A percentile compares a stretch with the other conserved stretches of the same genome.
phyloP scores from a whole-genome alignment of 257 asterid species.

The Capsicum chinense region DNA sequence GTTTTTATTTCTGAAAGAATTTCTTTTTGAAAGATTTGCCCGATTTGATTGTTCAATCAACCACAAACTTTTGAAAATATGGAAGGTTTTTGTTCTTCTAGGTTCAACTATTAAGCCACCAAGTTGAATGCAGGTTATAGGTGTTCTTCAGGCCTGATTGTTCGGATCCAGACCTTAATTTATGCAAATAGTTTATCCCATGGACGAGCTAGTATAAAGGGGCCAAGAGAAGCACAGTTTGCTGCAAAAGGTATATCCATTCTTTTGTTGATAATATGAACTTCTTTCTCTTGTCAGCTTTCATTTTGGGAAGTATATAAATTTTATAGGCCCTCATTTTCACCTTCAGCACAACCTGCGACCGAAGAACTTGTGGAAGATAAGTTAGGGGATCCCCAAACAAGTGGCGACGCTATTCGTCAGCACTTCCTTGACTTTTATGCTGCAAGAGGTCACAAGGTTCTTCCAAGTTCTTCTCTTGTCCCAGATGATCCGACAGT shows the following conservation, averaged over 20 bases:
- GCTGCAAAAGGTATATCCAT: constrained; percentile 53
- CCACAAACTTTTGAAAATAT: background rate
- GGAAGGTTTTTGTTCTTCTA: background rate
- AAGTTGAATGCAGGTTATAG: constrained; percentile 50
- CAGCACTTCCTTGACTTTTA: constrained; percentile 78
- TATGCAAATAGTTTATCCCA: constrained; percentile 45
- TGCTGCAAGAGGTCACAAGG: constrained; percentile 78
- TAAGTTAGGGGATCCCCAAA: constrained; percentile 39
- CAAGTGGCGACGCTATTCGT: constrained; percentile 85
- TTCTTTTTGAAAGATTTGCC: background rate
- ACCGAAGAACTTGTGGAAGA: constrained; percentile 67
- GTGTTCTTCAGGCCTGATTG: constrained; percentile 46
- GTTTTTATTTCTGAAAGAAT: background rate
- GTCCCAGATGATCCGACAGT: constrained; percentile 98
- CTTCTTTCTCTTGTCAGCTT: constrained; percentile 19
- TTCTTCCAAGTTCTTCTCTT: constrained; percentile 94
- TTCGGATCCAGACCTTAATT: constrained; percentile 38
- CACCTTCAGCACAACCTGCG: constrained; percentile 79
- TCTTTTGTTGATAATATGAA: constrained; percentile 29
- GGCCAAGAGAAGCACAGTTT: constrained; percentile 31
- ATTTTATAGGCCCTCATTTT: constrained; percentile 38
- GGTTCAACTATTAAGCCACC: background rate
- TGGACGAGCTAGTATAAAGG: constrained; percentile 32
- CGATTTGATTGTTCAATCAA: background rate
- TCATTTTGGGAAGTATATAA: constrained; percentile 27